A percentile compares a stretch with the other conserved stretches of the same genome.
Conservation (phyloP, 2,329 filamentous ascomycete genomes). For the Tolypocladium paradoxum region DNA sequence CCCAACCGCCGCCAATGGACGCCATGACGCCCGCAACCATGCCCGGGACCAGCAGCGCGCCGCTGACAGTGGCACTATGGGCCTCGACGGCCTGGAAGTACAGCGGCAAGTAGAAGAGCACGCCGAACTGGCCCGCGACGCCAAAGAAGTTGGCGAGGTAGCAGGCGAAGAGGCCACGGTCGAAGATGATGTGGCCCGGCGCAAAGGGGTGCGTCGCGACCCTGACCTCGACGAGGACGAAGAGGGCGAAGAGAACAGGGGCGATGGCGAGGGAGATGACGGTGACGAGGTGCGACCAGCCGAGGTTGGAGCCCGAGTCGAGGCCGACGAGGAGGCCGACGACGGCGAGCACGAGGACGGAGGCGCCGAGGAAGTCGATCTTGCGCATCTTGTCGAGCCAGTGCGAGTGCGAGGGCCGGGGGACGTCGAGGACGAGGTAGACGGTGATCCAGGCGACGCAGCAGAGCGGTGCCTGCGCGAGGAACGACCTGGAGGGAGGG, state of each 20-base stretch:
- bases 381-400: conserved; percentile 56
- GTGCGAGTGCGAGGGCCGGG: conserved; percentile 47
- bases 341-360: conserved; percentile 54
- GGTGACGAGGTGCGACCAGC: conserved; percentile 51
- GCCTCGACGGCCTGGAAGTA: conserved; percentile 66
- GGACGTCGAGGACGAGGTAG: conserved; percentile 50
- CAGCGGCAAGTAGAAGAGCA: conserved; percentile 64
- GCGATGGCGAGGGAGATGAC: conserved; percentile 46
- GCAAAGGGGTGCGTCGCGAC: conserved; percentile 63
- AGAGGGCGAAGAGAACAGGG: conserved; percentile 50
- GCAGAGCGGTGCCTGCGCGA: conserved; percentile 60
- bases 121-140: conserved; percentile 44
- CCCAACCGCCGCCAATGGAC: conserved; percentile 51
- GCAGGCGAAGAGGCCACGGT: conserved; percentile 53
- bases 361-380: conserved; percentile 64
- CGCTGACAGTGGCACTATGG: conserved; percentile 51
- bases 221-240: conserved; percentile 57
- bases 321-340: conserved; percentile 57
- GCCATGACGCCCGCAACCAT: conserved; percentile 53
- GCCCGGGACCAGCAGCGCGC: conserved; percentile 54
- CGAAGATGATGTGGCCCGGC: conserved; percentile 62
- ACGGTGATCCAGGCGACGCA: conserved; percentile 55
- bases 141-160: conserved; percentile 66
- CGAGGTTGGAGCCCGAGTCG: conserved; percentile 61
- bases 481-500: conserved; percentile 47